Evolutionary conservation across 805 yeast genomes (phyloP).

Genomic region (Hanseniaspora thailandica): DNA sequence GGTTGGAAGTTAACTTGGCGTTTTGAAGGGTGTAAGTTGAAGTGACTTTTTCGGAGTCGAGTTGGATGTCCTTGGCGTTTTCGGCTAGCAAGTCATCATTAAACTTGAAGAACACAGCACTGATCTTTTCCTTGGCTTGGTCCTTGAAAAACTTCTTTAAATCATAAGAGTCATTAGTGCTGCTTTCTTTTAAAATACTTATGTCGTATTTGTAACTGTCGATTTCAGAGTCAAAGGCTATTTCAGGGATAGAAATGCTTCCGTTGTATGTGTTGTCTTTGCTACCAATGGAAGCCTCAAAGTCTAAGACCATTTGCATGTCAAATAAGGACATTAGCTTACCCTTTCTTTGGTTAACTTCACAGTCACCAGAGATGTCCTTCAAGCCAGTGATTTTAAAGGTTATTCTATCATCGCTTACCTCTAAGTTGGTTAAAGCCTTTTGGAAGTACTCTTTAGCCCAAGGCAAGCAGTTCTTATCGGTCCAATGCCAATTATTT

Average conservation of each 20-base stretch:
- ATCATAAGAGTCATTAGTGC: constrained; percentile 38
- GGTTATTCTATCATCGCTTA: constrained; percentile 20
- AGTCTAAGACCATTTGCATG: constrained; percentile 51
- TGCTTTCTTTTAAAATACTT: constrained; percentile 44
- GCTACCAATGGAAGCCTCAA: constrained; percentile 35
- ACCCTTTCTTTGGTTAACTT: constrained; percentile 93
- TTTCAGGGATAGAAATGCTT: constrained; percentile 72
- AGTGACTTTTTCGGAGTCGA: constrained; percentile 52
- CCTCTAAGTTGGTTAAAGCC: constrained; percentile 43
- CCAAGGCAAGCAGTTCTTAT: constrained; percentile 93
- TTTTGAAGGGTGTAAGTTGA: constrained; percentile 45
- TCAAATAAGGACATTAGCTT: constrained; percentile 88
- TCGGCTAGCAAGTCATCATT: constrained; percentile 64
- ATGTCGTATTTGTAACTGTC: constrained; percentile 81
- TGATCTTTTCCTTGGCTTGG: constrained; percentile 41
- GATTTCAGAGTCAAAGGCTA: constrained; percentile 80
- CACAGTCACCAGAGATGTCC: constrained; percentile 83
- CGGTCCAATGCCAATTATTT: constrained; percentile 99
- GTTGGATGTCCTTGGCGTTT: constrained; percentile 82
- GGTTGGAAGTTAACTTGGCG: constrained; percentile 19
- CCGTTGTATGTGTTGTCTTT: constrained; percentile 46
- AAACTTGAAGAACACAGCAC: constrained; percentile 48
- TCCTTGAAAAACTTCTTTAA: constrained; percentile 29
- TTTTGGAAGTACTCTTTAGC: constrained; percentile 61
- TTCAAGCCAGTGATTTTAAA: constrained; percentile 30